These are phyloP conservation scores for Mangifera indica DNA, from an alignment of 345 rosid genomes.

Conservation along the genomic window DNA sequence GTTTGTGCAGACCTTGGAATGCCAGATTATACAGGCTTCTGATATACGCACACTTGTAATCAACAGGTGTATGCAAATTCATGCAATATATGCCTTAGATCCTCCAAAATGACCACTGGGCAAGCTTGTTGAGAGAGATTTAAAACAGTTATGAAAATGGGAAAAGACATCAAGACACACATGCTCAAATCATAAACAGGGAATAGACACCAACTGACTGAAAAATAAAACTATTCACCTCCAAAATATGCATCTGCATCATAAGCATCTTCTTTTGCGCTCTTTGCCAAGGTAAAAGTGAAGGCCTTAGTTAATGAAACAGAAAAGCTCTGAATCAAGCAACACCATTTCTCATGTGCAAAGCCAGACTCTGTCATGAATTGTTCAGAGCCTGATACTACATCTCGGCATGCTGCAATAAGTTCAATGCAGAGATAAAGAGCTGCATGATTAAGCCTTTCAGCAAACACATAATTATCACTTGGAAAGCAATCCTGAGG, in stretches of 20 bases:
- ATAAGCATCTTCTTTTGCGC: constrained; percentile 28
- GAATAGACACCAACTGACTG: constrained; percentile 17
- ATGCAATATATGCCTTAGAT: neutral
- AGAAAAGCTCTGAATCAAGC: constrained; percentile 49
- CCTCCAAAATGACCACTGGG: neutral
- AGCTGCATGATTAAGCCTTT: constrained; percentile 54
- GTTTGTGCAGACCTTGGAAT: neutral
- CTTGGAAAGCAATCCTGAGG: constrained; percentile 30
- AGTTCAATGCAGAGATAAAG: constrained; percentile 67
- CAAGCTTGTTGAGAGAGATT: neutral
- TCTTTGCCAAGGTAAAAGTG: constrained; percentile 35
- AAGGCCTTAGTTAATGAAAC: constrained; percentile 49
- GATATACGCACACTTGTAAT: neutral
- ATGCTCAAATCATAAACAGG: neutral
- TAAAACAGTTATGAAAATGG: neutral
- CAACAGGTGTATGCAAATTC: neutral
- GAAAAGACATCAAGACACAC: neutral
- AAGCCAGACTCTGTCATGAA: constrained; percentile 21
- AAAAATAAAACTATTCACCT: constrained; percentile 53
- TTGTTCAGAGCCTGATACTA: constrained; percentile 33
- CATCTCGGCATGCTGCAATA: constrained; percentile 70
- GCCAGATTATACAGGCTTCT: neutral
- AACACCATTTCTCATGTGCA: constrained; percentile 47
- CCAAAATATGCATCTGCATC: constrained; percentile 49
- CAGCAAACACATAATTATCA: constrained; percentile 28